phyloP scores from a whole-genome alignment of 2,329 filamentous ascomycete genomes.

The Xylaria sp. region DNA sequence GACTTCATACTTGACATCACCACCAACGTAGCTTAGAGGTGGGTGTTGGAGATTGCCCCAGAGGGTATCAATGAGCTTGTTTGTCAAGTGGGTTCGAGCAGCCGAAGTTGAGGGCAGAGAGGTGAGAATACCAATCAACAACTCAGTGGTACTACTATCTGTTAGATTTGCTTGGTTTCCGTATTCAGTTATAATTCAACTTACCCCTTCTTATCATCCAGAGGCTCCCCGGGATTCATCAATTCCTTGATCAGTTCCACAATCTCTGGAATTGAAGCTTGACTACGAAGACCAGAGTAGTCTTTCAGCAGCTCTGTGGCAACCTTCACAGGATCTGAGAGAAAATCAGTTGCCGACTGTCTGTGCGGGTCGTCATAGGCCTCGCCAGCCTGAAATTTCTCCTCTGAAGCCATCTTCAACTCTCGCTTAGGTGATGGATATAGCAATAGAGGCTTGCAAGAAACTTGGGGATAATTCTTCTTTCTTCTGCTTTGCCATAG shows the following conservation, averaged over 20 bases:
- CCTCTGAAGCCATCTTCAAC: conserved; percentile 46
- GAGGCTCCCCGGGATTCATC: conserved; percentile 57
- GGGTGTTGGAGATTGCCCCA: conserved; percentile 67
- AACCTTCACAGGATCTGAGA: conserved; percentile 50
- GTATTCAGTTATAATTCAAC: not conserved
- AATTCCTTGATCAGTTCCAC: conserved; percentile 49
- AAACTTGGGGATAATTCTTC: not conserved
- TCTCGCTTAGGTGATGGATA: not conserved
- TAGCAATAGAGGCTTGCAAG: not conserved
- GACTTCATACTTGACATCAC: conserved; percentile 54
- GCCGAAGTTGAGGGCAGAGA: conserved; percentile 51
- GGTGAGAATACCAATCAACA: conserved; percentile 54
- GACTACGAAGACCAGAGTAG: conserved; percentile 43
- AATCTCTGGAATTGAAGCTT: conserved; percentile 47
- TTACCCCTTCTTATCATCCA: conserved; percentile 67
- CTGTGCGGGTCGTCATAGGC: conserved; percentile 48
- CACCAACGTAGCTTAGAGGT: conserved; percentile 57
- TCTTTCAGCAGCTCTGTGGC: conserved; percentile 51
- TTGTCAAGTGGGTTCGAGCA: conserved; percentile 54
- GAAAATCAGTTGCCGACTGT: conserved; percentile 41
- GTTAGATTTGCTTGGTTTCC: conserved; percentile 33
- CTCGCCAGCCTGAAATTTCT: conserved; percentile 54
- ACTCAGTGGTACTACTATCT: conserved; percentile 51
- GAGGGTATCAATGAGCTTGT: conserved; percentile 61
- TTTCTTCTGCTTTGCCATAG: not conserved